These are phyloP conservation scores for Sicyos edulis DNA, from an alignment of 306 rosid species.

Conservation along the genomic window DNA sequence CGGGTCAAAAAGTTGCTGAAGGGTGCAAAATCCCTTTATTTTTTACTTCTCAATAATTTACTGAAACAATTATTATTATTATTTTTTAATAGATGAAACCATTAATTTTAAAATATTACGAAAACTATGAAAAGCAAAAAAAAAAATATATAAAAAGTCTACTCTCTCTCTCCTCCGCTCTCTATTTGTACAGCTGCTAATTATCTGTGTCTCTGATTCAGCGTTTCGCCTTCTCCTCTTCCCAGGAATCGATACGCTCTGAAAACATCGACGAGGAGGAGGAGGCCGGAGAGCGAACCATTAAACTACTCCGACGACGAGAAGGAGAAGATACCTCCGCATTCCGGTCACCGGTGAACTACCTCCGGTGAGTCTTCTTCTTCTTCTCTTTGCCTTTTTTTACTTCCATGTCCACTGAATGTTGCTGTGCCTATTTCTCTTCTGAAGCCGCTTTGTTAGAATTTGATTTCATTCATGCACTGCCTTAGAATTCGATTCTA, in stretches of 20 bases:
- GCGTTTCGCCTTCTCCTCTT: slow-evolving; percentile 17
- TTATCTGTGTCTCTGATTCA: slow-evolving; percentile 13
- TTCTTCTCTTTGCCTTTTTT: not conserved
- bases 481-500: slow-evolving; percentile 19
- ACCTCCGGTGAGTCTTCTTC: slow-evolving; percentile 8
- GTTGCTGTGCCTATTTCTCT: slow-evolving; percentile 16
- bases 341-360: not conserved
- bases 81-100: no score
- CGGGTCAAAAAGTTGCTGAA: no score
- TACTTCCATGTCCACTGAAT: slow-evolving; percentile 27
- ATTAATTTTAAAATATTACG: not conserved
- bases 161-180: not conserved
- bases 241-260: slow-evolving; percentile 14
- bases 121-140: slow-evolving; percentile 16
- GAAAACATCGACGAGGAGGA: not conserved
- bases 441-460: slow-evolving; percentile 30
- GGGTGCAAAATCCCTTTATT: no score
- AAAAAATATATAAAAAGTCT: not conserved
- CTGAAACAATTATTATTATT: not conserved
- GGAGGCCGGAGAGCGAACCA: slow-evolving; percentile 3
- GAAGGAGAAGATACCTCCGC: not conserved
- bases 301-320: not conserved
- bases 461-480: no score
- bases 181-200: slow-evolving; percentile 23
- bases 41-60: not conserved